Base-by-base conservation (phyloP, 1,284 basidiomycete species). In the Malassezia nana region DNA sequence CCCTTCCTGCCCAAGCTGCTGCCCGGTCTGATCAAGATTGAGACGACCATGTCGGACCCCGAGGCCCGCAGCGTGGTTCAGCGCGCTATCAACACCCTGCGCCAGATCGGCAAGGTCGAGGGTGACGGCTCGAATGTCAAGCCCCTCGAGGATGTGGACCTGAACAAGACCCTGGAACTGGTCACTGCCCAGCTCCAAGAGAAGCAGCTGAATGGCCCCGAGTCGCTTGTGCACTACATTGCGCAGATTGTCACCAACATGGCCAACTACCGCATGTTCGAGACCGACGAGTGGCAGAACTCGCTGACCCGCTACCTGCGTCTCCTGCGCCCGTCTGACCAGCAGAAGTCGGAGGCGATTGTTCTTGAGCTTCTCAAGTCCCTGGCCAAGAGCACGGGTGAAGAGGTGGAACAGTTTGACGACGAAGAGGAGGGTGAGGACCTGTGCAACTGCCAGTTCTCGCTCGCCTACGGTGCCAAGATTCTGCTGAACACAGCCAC, bases 391-490 rank as follows among this genome's bases (percentile, higher is more conserved):
- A 49, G 55, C 53, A 68, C 70, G 33, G 70, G 71, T 56, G 71
- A 72, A 56, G 56, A 62, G 26, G 71, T 67, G 55, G 71, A 74
- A 62, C 63, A 71, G 59, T 72, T 74, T 38, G 71, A 74, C 12
- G 71, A 74, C 64, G 71, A 74, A 63, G 71, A 74, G 64, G 71
- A 74, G 65, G 71, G 71, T 33, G 68, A 68, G 52, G 71, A 74
- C 57, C 64, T 74, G 31, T 74, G 71, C 64, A 74, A 74, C 69
- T 74, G 71, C 52, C 70, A 72, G 60, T 74, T 74, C 69, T 74
- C 71, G 52, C 70, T 74, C 54, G 71, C 71, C 46, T 74, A 74
- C 64, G 71, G 71, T 69, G 71, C 71, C 65, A 74, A 74, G 70
- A 74, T 74, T 49, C 61, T 74, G 49, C 69, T 74, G 57, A 74